Conservation (phyloP, 2,329 filamentous ascomycete species). For the Fusarium globosum region DNA sequence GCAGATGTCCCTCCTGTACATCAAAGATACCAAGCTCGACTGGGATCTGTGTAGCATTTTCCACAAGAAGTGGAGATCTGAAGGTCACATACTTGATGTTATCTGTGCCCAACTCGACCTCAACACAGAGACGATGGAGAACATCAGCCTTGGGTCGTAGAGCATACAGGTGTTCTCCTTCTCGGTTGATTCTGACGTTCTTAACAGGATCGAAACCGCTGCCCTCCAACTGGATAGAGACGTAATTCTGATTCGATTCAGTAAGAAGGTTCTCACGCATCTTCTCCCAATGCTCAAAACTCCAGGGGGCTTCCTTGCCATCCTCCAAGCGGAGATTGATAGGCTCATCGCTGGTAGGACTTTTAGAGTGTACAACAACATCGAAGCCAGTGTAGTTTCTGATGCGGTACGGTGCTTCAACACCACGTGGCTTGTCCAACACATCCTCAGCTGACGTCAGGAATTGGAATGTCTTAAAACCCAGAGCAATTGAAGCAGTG, state of each 20-base stretch:
- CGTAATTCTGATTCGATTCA: constrained; percentile 81
- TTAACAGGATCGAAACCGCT: constrained; percentile 93
- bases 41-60: constrained; percentile 97
- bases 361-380: constrained; percentile 83
- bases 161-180: constrained; percentile 91
- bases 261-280: constrained; percentile 93
- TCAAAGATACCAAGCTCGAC: constrained; percentile 94
- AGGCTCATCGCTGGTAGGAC: constrained; percentile 71
- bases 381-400: constrained; percentile 97
- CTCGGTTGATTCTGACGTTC: constrained; percentile 90
- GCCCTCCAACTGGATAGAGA: constrained; percentile 86
- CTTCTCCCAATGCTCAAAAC: constrained; percentile 95
- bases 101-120: constrained; percentile 89
- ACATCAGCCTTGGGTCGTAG: constrained; percentile 87
- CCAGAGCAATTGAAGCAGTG: constrained; percentile 90
- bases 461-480: constrained; percentile 93
- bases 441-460: constrained; percentile 87
- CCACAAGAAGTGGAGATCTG: constrained; percentile 88
- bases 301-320: constrained; percentile 92
- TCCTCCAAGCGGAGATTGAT: constrained; percentile 83
- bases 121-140: constrained; percentile 89
- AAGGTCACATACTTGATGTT: constrained; percentile 99
- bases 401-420: constrained; percentile 92
- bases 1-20: constrained; percentile 83
- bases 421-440: constrained; percentile 89